Base-by-base conservation (phyloP, 345 rosid genomes). In the Gossypium rotundifolium region DNA sequence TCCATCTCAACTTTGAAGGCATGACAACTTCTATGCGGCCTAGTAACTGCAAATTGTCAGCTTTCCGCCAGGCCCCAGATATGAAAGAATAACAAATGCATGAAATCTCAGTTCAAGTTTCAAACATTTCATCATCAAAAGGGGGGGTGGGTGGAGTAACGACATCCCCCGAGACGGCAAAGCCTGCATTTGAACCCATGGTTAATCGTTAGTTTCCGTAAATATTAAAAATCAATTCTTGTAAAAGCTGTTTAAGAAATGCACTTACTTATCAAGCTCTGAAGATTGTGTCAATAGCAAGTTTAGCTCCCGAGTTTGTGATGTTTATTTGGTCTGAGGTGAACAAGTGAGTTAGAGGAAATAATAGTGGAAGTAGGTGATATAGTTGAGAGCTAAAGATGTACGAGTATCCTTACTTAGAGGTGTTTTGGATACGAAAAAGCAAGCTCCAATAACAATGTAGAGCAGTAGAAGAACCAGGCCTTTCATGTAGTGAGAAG, bases 401-500 rank as follows among this genome's bases (percentile, higher is more conserved):
- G 10, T 11, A 46, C 2, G 1, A 46, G 0, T 16, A 17, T 68
- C 9, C 88, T 81, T 80, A 88, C 94, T 73, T 0, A 65, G 74
- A 11, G 98, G 88, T 16, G 87, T 82, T 70, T 82, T 80, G 75
- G 77, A 55, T 25, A 93, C 87, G 22, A 86, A 93, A 73, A 94
- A 93, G 86, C 96, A 93, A 12, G 96, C 86, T 29, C 85, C 95
- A 52, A 94, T 88, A 10, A 93, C 91, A 16, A 90, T 4, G 78
- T 93, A 95, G 80, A 91, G 87, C 66, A 93, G 79, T 59, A 90
- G 65, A 29, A 91, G 89, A 73, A 88, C 81, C 72, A 92, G 66
- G 52, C 98, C 97, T 80, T 94, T 94, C 87, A 94, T 55, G 89
- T 94, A 94, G 80, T 94, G 97, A 70, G 99, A 94, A 46, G 90